phyloP scores from a whole-genome alignment of 495 filamentous ascomycete genomes.

The Monascus purpureus region DNA sequence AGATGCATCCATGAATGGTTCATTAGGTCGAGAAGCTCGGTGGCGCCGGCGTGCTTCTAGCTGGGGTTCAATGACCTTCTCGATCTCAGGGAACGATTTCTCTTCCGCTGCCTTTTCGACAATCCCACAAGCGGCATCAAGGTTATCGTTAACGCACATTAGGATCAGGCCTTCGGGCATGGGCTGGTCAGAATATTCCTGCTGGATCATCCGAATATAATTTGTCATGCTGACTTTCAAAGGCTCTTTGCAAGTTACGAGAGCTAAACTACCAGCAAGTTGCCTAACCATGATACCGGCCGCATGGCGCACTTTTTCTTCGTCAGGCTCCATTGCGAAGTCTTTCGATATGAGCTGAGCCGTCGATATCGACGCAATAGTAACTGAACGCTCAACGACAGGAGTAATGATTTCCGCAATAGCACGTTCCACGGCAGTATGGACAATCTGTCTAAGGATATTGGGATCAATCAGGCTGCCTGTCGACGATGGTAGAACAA shows the following conservation, averaged over 20 bases:
- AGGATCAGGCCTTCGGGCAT: conserved; percentile 80
- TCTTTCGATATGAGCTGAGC: conserved; percentile 90
- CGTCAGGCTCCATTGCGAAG: conserved; percentile 84
- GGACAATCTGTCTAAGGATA: conserved; percentile 67
- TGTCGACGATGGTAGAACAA: conserved; percentile 62
- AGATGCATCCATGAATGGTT: conserved; percentile 66
- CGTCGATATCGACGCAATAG: conserved; percentile 92
- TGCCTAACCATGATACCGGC: conserved; percentile 86
- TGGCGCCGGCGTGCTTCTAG: conserved; percentile 62
- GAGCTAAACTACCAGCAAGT: conserved; percentile 79
- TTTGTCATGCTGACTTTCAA: conserved; percentile 91
- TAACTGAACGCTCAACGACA: conserved; percentile 92
- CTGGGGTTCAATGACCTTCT: conserved; percentile 70
- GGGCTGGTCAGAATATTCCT: conserved; percentile 53
- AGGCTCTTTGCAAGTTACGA: conserved; percentile 97
- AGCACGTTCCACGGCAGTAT: conserved; percentile 69
- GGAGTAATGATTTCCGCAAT: conserved; percentile 91
- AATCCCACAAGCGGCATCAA: conserved; percentile 80
- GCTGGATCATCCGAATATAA: conserved; percentile 72
- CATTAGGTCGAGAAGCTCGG: conserved; percentile 52
- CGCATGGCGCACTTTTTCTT: conserved; percentile 67
- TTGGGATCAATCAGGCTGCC: conserved; percentile 56
- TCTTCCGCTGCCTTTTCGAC: conserved; percentile 92
- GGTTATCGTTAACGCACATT: conserved; percentile 97
- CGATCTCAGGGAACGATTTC: conserved; percentile 83